Conservation (phyloP, 2,329 filamentous ascomycete genomes). For the Hypocrella siamensis region DNA sequence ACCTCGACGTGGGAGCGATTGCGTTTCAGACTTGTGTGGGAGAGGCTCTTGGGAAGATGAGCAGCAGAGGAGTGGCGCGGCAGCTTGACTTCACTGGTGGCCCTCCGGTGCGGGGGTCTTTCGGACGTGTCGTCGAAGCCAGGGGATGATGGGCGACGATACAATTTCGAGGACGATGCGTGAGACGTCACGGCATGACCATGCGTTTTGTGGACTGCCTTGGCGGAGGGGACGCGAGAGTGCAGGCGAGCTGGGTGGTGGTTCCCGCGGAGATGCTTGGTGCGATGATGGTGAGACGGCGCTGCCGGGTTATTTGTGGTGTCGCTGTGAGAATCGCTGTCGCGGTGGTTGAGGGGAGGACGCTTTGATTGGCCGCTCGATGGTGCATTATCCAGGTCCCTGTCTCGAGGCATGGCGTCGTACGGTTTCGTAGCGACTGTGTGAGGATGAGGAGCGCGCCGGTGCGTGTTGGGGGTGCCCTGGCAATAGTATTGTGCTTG, state of each 20-base stretch:
- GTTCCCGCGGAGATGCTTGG: conserved; percentile 16
- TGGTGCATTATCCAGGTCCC: conserved; percentile 30
- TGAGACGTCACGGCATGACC: conserved; percentile 6
- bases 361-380: conserved; percentile 40
- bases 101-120: conserved; percentile 27
- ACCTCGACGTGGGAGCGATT: conserved; percentile 45
- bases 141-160: conserved; percentile 25
- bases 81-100: conserved; percentile 34
- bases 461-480: too few species aligned
- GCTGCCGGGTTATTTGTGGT: conserved; percentile 9
- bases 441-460: not conserved
- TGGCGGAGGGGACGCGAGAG: conserved; percentile 35
- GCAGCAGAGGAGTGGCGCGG: conserved; percentile 25
- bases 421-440: too few species aligned
- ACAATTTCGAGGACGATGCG: conserved; percentile 18
- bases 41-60: conserved; percentile 37
- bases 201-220: conserved; percentile 24
- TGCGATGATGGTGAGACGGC: conserved; percentile 13
- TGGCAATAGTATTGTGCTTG: too few species aligned
- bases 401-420: conserved; percentile 24
- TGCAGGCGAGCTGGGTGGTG: conserved; percentile 29
- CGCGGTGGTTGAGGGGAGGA: conserved; percentile 21
- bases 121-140: conserved; percentile 9
- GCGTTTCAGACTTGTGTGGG: conserved; percentile 40
- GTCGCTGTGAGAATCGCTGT: conserved; percentile 19